phyloP scores from a whole-genome alignment of 208 protist species.

The Trypanosoma avium region DNA sequence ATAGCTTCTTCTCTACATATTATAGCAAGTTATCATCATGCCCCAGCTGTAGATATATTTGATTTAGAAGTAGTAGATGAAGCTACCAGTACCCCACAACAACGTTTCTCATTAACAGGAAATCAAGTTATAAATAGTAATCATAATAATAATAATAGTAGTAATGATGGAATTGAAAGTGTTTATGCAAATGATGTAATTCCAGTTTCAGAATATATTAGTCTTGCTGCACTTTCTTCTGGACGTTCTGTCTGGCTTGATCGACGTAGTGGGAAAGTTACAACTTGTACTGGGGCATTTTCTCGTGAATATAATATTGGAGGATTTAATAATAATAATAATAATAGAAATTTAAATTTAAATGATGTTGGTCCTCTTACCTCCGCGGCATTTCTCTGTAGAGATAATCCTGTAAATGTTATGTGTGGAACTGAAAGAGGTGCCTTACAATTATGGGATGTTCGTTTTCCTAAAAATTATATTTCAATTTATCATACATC shows the following conservation, averaged over 20 bases:
- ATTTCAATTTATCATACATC: constrained; percentile 27
- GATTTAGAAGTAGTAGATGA: constrained; percentile 82
- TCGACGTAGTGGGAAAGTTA: constrained; percentile 18
- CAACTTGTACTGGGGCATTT: constrained; percentile 23
- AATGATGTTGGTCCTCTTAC: constrained; percentile 41
- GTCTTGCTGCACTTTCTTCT: constrained; percentile 47
- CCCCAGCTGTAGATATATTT: constrained; percentile 58
- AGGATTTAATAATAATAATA: background rate
- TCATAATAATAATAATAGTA: background rate
- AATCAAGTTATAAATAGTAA: background rate
- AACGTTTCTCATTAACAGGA: constrained; percentile 38
- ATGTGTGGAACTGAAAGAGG: constrained; percentile 51
- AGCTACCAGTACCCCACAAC: constrained; percentile 39
- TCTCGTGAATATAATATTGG: constrained; percentile 29
- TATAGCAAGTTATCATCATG: constrained; percentile 40
- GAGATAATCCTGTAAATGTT: constrained; percentile 27
- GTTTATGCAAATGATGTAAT: constrained; percentile 33
- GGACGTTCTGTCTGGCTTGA: constrained; percentile 50
- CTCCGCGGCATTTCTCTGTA: constrained; percentile 28
- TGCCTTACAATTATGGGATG: constrained; percentile 59
- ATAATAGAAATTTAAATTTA: too few species aligned
- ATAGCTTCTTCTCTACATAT: constrained; percentile 44
- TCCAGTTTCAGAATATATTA: constrained; percentile 32
- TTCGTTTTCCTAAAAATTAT: constrained; percentile 33
- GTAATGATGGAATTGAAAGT: background rate